Conservation (phyloP, 345 rosid species). For the Viola odorata region DNA sequence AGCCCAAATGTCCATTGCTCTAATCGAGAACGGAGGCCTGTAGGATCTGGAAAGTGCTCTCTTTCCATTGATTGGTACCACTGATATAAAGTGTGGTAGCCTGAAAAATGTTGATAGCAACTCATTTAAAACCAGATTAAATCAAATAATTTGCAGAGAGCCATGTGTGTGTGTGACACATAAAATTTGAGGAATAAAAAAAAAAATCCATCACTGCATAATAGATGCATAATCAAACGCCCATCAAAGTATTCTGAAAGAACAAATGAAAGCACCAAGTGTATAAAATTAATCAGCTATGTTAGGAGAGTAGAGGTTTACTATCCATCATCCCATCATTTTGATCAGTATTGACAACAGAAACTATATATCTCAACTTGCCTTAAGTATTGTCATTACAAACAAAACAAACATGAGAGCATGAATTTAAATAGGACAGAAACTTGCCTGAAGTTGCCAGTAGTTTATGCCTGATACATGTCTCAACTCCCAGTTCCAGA, state of each 20-base stretch:
- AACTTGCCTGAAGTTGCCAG: slow-evolving; percentile 88
- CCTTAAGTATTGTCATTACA: background rate
- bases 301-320: too few relatives aligned
- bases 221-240: background rate
- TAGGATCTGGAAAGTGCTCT: slow-evolving; percentile 98
- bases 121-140: too few relatives aligned
- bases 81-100: slow-evolving; percentile 88
- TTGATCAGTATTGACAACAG: background rate
- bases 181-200: background rate
- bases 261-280: too few relatives aligned
- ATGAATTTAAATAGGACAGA: too few relatives aligned
- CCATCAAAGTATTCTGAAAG: background rate
- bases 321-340: background rate
- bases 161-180: too few relatives aligned
- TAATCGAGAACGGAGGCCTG: slow-evolving; percentile 91
- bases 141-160: too few relatives aligned
- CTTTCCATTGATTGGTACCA: slow-evolving; percentile 93
- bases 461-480: slow-evolving; percentile 80
- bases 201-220: background rate
- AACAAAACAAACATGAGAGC: background rate
- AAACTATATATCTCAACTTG: background rate
- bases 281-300: too few relatives aligned
- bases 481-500: slow-evolving; percentile 87
- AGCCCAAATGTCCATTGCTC: slow-evolving; percentile 99
- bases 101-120: slow-evolving; percentile 27